A percentile compares a stretch with the other conserved stretches of the same genome.
phyloP scores from a whole-genome alignment of 139 green algal species.

The Diplosphaera chodatii region DNA sequence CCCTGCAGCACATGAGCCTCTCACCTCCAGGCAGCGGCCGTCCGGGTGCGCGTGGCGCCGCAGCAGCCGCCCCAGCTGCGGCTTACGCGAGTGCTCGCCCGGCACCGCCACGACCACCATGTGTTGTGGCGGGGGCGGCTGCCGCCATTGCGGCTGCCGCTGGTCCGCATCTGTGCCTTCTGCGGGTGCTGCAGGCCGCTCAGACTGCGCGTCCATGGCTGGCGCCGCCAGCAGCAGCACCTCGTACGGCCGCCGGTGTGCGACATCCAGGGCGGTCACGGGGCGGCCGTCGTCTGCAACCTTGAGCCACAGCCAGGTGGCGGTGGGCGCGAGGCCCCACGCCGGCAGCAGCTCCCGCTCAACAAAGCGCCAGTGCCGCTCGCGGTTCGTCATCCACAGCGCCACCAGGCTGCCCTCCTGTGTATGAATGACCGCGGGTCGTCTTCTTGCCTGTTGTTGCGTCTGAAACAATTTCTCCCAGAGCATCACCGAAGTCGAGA shows the following conservation, averaged over 20 bases:
- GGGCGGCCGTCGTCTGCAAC: conserved; percentile 30
- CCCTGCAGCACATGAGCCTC: background rate
- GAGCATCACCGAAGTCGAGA: too few relatives aligned
- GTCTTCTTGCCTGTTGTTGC: too few relatives aligned
- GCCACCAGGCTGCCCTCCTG: conserved; percentile 50
- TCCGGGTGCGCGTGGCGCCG: conserved; percentile 2
- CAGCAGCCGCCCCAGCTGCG: conserved; percentile 45
- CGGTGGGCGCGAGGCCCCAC: conserved; percentile 54
- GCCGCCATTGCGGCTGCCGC: conserved; percentile 2
- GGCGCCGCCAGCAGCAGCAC: conserved; percentile 36
- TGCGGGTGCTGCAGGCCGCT: background rate
- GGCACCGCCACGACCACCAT: conserved; percentile 31
- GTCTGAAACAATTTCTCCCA: too few relatives aligned
- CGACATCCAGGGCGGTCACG: conserved; percentile 31
- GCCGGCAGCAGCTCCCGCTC: conserved; percentile 57
- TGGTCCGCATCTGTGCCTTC: conserved; percentile 2
- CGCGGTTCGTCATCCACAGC: conserved; percentile 79
- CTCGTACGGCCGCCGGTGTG: conserved; percentile 67
- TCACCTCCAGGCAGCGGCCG: conserved; percentile 28
- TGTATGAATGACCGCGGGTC: background rate
- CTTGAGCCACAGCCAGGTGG: conserved; percentile 77
- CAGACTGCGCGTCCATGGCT: conserved; percentile 1
- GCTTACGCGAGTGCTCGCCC: conserved; percentile 57
- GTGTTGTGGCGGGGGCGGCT: conserved; percentile 6
- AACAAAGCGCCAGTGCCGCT: conserved; percentile 57